A percentile compares a stretch with the other conserved stretches of the same genome.
Conservation (phyloP, 257 asterid genomes). For the Solanum verrucosum region DNA sequence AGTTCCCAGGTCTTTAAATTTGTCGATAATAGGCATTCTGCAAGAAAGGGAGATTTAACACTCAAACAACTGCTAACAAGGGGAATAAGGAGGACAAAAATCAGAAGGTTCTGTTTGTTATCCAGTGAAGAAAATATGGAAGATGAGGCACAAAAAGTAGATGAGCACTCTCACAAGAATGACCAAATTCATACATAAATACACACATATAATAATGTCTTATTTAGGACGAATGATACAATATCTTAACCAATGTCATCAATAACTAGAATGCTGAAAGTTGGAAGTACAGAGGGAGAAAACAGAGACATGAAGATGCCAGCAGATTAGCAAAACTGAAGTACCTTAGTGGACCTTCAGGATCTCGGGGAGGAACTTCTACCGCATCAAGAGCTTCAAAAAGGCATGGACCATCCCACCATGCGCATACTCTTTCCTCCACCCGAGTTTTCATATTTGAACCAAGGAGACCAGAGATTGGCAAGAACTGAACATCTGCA, state of each 20-base stretch:
- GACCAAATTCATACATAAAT: not conserved
- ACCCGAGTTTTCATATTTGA: slow-evolving; percentile 61
- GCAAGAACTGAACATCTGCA: slow-evolving; percentile 88
- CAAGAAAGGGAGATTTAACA: not conserved
- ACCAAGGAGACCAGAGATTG: slow-evolving; percentile 86
- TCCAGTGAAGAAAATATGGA: not conserved
- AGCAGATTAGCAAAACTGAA: not conserved
- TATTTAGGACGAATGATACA: not conserved
- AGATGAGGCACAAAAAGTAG: not conserved
- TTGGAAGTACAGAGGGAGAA: not conserved
- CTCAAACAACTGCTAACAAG: not conserved
- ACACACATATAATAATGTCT: not conserved
- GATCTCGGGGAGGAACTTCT: slow-evolving; percentile 78
- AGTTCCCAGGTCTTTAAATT: slow-evolving; percentile 93
- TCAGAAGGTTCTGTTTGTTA: not conserved
- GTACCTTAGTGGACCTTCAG: slow-evolving; percentile 87
- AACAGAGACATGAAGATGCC: not conserved
- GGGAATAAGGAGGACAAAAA: not conserved
- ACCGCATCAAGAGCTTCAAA: slow-evolving; percentile 86
- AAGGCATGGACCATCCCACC: slow-evolving; percentile 91
- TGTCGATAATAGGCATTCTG: slow-evolving; percentile 86
- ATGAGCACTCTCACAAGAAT: not conserved
- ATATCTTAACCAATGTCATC: not conserved
- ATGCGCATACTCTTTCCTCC: slow-evolving; percentile 52
- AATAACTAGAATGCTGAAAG: not conserved